These are phyloP conservation scores for Phytophthora litchii DNA, from an alignment of 352 stramenopile species.

Conservation along the genomic window DNA sequence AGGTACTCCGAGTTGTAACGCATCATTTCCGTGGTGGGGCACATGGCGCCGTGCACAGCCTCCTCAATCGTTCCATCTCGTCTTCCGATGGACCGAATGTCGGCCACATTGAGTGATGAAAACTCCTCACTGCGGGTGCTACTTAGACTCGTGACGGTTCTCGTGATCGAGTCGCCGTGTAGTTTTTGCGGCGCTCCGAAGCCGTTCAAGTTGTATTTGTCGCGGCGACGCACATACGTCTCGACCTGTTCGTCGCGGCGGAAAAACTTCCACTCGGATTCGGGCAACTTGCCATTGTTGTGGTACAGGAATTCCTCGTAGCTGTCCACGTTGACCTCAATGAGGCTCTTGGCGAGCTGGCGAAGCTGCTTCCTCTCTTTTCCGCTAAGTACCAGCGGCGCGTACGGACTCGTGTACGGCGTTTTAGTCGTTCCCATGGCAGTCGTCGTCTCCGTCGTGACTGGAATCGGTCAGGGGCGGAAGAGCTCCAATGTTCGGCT, in stretches of 20 bases:
- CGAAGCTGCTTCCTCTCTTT: constrained; percentile 31
- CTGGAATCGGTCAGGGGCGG: constrained; percentile 7
- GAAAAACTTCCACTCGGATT: constrained; percentile 33
- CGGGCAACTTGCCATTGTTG: constrained; percentile 21
- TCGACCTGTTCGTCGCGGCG: constrained; percentile 32
- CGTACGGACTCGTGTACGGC: constrained; percentile 30
- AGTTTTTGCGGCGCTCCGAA: constrained; percentile 28
- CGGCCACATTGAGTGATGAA: constrained; percentile 25
- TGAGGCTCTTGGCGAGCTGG: constrained; percentile 27
- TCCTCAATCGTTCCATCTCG: constrained; percentile 37
- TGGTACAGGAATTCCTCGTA: constrained; percentile 31
- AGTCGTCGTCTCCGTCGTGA: constrained; percentile 14
- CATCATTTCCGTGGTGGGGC: constrained; percentile 38
- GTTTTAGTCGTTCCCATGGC: constrained; percentile 29
- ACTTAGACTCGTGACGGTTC: constrained; percentile 17
- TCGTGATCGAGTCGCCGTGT: constrained; percentile 18
- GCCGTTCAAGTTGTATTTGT: constrained; percentile 30
- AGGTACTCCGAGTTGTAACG: constrained; percentile 37
- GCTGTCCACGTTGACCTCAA: constrained; percentile 31
- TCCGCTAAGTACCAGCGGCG: constrained; percentile 13
- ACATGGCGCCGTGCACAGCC: constrained; percentile 33
- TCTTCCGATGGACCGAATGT: constrained; percentile 30
- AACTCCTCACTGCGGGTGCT: constrained; percentile 23
- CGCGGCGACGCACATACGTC: constrained; percentile 29
- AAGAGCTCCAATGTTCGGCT: constrained; percentile 5